Percentiles rank a stretch among this genome's conserved stretches.
Conservation (phyloP, 2,329 filamentous ascomycete genomes). For the Xylaria arbuscula region DNA sequence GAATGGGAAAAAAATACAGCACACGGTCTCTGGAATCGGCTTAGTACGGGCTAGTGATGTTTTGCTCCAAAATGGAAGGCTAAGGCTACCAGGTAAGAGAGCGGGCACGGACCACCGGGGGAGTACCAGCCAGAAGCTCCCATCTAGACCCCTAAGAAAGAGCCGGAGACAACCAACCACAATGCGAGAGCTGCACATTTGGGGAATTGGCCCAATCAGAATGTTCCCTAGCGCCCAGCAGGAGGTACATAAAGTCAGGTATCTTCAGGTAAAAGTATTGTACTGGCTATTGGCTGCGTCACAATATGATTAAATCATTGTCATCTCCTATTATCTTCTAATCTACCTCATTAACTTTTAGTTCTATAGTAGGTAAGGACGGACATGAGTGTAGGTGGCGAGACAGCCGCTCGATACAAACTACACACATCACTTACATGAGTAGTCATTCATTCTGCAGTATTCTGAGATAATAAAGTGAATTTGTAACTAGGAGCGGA, state of each 20-base stretch:
- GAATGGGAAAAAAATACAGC: slow-evolving; percentile 39
- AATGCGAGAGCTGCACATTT: background rate
- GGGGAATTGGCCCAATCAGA: background rate
- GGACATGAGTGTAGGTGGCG: no score
- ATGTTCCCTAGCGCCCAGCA: background rate
- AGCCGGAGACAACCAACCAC: background rate
- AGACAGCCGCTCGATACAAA: no score
- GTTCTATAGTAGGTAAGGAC: no score
- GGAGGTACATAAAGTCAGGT: background rate
- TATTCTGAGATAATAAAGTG: background rate
- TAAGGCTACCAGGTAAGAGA: slow-evolving; percentile 7
- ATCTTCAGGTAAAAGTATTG: background rate
- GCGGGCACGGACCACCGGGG: slow-evolving; percentile 25
- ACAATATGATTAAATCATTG: background rate
- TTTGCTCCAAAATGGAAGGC: slow-evolving; percentile 26
- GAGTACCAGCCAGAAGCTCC: background rate
- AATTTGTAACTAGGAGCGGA: no score
- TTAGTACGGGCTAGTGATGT: slow-evolving; percentile 18
- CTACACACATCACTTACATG: no score
- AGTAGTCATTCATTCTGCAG: background rate
- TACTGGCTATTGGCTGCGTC: background rate
- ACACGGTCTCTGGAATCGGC: slow-evolving; percentile 20
- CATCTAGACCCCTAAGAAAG: background rate
- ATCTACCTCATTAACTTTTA: no score
- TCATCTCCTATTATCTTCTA: background rate